phyloP scores from a whole-genome alignment of 805 yeast species.

The Zygoascus biomembranicola region DNA sequence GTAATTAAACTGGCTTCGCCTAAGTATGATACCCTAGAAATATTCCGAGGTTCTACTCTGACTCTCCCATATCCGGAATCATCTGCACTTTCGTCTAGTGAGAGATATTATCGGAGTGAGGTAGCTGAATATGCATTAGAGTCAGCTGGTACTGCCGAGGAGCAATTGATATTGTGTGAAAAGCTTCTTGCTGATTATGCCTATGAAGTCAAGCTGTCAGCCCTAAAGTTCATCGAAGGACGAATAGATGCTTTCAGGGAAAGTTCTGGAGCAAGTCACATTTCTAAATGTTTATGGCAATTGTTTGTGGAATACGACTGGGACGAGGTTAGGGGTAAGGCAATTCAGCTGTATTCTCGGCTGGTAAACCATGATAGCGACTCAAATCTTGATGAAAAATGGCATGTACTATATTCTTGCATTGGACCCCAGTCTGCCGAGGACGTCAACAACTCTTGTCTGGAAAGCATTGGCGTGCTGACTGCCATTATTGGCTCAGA shows the following conservation, averaged over 20 bases:
- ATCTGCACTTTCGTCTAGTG: slow-evolving; percentile 7
- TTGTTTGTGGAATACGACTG: slow-evolving; percentile 14
- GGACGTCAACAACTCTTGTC: slow-evolving; percentile 38
- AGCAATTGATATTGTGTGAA: not conserved
- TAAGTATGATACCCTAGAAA: not conserved
- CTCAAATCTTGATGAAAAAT: slow-evolving; percentile 7
- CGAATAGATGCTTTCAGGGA: not conserved
- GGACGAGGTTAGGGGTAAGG: slow-evolving; percentile 22
- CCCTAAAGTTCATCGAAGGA: slow-evolving; percentile 10
- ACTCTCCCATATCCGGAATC: slow-evolving; percentile 4
- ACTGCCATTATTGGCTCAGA: slow-evolving; percentile 16
- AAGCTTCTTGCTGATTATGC: slow-evolving; percentile 12
- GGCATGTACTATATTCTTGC: slow-evolving; percentile 26
- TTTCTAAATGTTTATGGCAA: slow-evolving; percentile 12
- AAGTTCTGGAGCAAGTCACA: no score
- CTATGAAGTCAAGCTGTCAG: slow-evolving; percentile 18
- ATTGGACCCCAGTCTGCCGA: slow-evolving; percentile 34
- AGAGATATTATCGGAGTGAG: slow-evolving; percentile 7
- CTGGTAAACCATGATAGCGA: not conserved
- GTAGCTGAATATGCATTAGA: slow-evolving; percentile 4
- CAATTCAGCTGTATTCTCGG: slow-evolving; percentile 9
- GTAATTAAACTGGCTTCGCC: slow-evolving; percentile 4
- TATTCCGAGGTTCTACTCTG: not conserved
- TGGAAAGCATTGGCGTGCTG: slow-evolving; percentile 46
- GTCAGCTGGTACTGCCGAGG: not conserved